phyloP scores from a whole-genome alignment of 2,329 filamentous ascomycete genomes.

The Ceratocystis destructans region DNA sequence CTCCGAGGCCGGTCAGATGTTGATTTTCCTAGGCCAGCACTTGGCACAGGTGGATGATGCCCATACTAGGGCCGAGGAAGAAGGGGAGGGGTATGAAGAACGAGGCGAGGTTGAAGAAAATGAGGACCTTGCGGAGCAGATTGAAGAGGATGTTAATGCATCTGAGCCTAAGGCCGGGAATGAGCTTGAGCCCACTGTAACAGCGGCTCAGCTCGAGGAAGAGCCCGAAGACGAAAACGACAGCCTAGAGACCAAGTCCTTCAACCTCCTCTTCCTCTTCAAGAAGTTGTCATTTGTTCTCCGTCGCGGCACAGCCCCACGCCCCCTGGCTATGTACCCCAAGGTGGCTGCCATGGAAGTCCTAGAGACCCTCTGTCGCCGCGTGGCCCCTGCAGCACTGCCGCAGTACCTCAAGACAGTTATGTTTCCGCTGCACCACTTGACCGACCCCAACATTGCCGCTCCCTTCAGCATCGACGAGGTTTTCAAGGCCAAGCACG shows the following conservation, averaged over 20 bases:
- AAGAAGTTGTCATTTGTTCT: conserved; percentile 65
- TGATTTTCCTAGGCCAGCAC: conserved; percentile 62
- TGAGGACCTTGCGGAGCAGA: conserved; percentile 28
- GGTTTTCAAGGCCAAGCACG: conserved; percentile 53
- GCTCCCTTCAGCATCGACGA: conserved; percentile 58
- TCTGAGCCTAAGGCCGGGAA: conserved; percentile 28
- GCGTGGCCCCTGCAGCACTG: conserved; percentile 44
- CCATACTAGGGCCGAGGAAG: conserved; percentile 28
- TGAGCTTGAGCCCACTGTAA: conserved; percentile 27
- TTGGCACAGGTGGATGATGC: conserved; percentile 27
- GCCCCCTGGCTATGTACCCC: conserved; percentile 49
- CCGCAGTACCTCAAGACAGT: conserved; percentile 48
- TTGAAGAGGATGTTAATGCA: conserved; percentile 24
- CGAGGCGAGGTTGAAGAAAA: conserved; percentile 26
- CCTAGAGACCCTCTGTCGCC: conserved; percentile 53
- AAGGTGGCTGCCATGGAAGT: conserved; percentile 66
- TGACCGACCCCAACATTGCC: conserved; percentile 68
- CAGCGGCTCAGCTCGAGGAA: neutral
- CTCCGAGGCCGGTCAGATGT: conserved; percentile 62
- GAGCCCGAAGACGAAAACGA: conserved; percentile 17
- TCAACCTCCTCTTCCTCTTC: conserved; percentile 58
- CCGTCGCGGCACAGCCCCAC: conserved; percentile 57
- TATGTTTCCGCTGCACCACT: conserved; percentile 54
- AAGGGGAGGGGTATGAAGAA: conserved; percentile 31
- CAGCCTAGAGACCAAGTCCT: conserved; percentile 19